Evolutionary conservation across 192 early-diverging fungal species (phyloP), one percentile per base, ranked within the genome.

Genomic region (Coemansia sp.): DNA sequence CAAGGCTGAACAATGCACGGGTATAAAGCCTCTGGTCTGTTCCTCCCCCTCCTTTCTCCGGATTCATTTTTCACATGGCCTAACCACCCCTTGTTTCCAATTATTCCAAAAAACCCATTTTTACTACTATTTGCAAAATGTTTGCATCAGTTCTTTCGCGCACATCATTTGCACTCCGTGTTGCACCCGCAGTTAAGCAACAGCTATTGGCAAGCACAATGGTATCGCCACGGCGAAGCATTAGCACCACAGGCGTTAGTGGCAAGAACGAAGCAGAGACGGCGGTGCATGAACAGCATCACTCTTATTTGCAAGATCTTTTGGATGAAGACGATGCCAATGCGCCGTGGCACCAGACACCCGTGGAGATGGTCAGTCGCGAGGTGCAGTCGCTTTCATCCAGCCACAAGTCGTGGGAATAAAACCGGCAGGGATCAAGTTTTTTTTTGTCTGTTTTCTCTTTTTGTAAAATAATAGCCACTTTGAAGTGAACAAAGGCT

Each of bases 351-450:
- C 72, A 80, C 64, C 67, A 69, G 54, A 31, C 52, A 14, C 71
- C 59, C 10, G 59, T 80, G 13, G 62, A 70, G 44, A 74, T 80
- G 71, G 71, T 70, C 45, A 80, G 65, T 59, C 77, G 77, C 61
- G 70, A 73, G 25, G 77, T 80, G 5, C 77, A 80, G 60, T 29
- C 20, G 23, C 52, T 59, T 3, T 53, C 55, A 1, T 65, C 61
- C 4, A 62, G 17, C 28, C 65, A 67, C 59, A 64, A 68, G 41
- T 57, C 75, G 6, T 79, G 75, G 75, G 63, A 70, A 33, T 59
- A 29, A 36, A 10, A 48, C 8, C 42, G 25, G 52, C 3, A n/a
- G 6, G 23, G 34, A 38, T 50, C 9, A 25, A 25, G 25, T 13
- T 58, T 50, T 50, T 52, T 55, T 23, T 54, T 40, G 2, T 20